These are phyloP conservation scores for Xylariaceae sp. DNA, from an alignment of 2,329 filamentous ascomycete genomes.

Conservation along the genomic window DNA sequence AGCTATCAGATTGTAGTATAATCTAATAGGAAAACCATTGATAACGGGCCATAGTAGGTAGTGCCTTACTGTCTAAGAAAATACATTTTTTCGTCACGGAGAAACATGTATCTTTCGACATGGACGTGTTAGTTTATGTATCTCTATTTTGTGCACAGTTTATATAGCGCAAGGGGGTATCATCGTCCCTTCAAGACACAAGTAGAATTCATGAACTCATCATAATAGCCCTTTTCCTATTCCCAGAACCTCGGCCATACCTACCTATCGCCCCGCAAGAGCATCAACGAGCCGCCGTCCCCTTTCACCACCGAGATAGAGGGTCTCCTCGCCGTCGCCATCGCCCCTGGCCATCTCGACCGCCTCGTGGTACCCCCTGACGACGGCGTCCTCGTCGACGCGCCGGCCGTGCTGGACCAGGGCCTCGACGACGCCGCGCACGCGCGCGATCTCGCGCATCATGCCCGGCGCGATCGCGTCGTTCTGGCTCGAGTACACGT, in stretches of 20 bases:
- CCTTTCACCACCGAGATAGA: slow-evolving; percentile 62
- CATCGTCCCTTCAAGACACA: slow-evolving; percentile 6
- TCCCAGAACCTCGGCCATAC: neutral
- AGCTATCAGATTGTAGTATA: too few species aligned
- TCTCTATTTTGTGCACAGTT: neutral
- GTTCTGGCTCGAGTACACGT: slow-evolving; percentile 94
- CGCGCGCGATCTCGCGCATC: slow-evolving; percentile 83
- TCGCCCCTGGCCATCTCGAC: slow-evolving; percentile 71
- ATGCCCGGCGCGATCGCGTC: slow-evolving; percentile 77
- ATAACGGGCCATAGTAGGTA: too few species aligned
- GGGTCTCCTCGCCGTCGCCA: slow-evolving; percentile 56
- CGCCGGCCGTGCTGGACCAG: slow-evolving; percentile 80
- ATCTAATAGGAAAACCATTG: too few species aligned
- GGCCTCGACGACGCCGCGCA: slow-evolving; percentile 79
- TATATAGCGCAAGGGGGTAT: slow-evolving; percentile 8
- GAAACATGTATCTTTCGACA: neutral
- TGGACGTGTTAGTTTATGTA: neutral
- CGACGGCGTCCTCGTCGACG: slow-evolving; percentile 90
- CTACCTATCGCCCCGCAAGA: slow-evolving; percentile 35
- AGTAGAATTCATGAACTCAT: neutral
- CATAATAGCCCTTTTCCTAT: too few species aligned
- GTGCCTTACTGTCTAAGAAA: too few species aligned
- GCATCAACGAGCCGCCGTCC: slow-evolving; percentile 54
- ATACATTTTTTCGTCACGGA: too few species aligned
- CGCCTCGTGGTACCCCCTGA: slow-evolving; percentile 78